Conservation (phyloP, 345 rosid species). For the Combretum micranthum region DNA sequence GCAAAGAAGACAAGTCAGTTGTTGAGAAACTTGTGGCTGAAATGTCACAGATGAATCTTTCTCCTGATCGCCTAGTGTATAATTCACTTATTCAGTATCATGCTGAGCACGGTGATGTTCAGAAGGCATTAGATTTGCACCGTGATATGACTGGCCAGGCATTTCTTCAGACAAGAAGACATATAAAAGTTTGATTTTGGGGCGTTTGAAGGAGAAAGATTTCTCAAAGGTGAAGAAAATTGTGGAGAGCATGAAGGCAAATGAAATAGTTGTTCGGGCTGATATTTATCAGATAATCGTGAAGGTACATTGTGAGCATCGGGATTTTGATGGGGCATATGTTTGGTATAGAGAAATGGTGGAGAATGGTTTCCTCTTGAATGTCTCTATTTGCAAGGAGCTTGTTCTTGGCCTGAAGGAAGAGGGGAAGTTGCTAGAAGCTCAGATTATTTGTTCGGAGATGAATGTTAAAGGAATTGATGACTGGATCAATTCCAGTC, state of each 20-base stretch:
- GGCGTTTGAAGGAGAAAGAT: constrained; percentile 40
- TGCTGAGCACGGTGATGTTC: constrained; percentile 41
- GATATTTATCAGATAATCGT: constrained; percentile 64
- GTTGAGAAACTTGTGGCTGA: constrained; percentile 47
- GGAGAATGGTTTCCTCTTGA: constrained; percentile 38
- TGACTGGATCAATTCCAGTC: constrained; percentile 3
- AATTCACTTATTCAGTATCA: constrained; percentile 47
- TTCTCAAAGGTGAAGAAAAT: constrained; percentile 30
- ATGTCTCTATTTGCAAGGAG: constrained; percentile 26
- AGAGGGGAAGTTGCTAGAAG: constrained; percentile 50
- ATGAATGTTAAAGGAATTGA: constrained; percentile 37
- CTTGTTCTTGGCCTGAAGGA: constrained; percentile 49
- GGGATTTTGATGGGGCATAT: constrained; percentile 51
- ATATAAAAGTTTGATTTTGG: constrained; percentile 60
- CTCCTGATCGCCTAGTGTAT: constrained; percentile 51
- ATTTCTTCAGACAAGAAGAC: constrained; percentile 50
- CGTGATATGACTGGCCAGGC: constrained; percentile 47
- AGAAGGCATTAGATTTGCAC: constrained; percentile 39
- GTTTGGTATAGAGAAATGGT: constrained; percentile 69
- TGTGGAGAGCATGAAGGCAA: constrained; percentile 47
- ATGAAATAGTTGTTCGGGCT: constrained; percentile 42
- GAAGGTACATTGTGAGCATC: constrained; percentile 45
- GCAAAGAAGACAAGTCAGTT: constrained; percentile 35
- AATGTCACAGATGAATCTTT: constrained; percentile 38
- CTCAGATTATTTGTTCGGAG: constrained; percentile 38